A percentile compares a stretch with the other conserved stretches of the same genome.
Evolutionary conservation across 257 asterid species (phyloP).

Genomic region (Knoxia roxburghii): DNA sequence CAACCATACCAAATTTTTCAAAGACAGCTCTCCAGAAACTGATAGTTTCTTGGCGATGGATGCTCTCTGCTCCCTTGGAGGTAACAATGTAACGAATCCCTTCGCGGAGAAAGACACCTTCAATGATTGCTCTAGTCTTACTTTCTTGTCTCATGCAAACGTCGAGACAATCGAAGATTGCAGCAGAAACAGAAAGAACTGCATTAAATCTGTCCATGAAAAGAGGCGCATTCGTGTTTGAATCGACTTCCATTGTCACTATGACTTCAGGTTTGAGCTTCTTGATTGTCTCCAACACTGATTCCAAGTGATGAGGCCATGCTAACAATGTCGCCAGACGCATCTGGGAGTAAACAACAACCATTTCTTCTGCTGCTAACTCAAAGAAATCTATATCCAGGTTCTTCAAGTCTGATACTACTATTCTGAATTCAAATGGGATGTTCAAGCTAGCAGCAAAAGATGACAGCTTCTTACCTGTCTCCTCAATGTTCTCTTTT

Average conservation of each 20-base stretch:
- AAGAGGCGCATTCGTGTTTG: slow-evolving; percentile 18
- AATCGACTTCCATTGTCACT: slow-evolving; percentile 31
- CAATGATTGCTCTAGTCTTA: not conserved
- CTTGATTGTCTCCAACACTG: slow-evolving; percentile 19
- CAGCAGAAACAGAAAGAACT: slow-evolving; percentile 20
- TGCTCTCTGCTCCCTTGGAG: too few relatives aligned
- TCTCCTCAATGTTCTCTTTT: slow-evolving; percentile 24
- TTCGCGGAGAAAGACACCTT: too few relatives aligned
- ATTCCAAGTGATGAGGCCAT: slow-evolving; percentile 21
- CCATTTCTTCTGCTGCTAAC: slow-evolving; percentile 22
- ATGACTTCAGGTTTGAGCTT: slow-evolving; percentile 28
- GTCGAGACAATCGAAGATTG: slow-evolving; percentile 28
- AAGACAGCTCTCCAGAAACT: too few relatives aligned
- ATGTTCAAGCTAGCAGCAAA: slow-evolving; percentile 35
- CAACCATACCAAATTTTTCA: too few relatives aligned
- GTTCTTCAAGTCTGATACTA: slow-evolving; percentile 22
- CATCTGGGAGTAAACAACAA: slow-evolving; percentile 28
- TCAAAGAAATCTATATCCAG: slow-evolving; percentile 30
- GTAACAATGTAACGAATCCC: too few relatives aligned
- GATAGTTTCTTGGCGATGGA: too few relatives aligned
- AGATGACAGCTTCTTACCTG: slow-evolving; percentile 26
- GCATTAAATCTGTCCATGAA: slow-evolving; percentile 27
- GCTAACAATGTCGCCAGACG: slow-evolving; percentile 20
- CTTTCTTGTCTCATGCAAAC: slow-evolving; percentile 20
- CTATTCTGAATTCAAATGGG: slow-evolving; percentile 20